phyloP scores from a whole-genome alignment of 108 stramenopile genomes.

The Pseudonitzschia multiseries region DNA sequence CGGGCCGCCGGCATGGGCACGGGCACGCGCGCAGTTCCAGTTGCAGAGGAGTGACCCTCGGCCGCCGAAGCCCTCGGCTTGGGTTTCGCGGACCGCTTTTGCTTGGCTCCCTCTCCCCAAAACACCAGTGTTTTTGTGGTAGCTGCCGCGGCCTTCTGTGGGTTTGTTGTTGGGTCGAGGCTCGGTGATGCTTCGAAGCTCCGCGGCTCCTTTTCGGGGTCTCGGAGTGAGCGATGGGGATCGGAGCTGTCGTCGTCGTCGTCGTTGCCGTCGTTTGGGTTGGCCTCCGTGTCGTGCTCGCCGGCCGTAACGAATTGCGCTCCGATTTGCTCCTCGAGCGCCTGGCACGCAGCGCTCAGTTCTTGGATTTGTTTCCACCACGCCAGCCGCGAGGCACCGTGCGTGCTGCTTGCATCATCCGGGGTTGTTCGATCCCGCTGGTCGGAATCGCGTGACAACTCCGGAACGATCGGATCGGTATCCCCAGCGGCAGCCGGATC shows the following conservation, averaged over 20 bases:
- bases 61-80: neutral
- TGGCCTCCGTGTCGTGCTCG: neutral
- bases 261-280: neutral
- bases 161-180: constrained; percentile 4
- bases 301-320: neutral
- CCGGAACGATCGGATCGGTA: neutral
- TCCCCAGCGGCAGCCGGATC: too few relatives aligned
- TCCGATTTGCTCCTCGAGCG: constrained; percentile 22
- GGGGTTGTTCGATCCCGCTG: too few relatives aligned
- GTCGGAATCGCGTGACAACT: too few relatives aligned
- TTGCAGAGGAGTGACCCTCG: neutral
- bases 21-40: too few relatives aligned
- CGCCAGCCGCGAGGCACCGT: neutral
- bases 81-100: constrained; percentile 8
- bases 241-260: neutral
- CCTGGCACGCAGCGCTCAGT: constrained; percentile 17
- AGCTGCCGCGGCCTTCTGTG: too few relatives aligned
- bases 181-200: neutral
- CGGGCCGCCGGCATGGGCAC: constrained; percentile 4
- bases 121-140: constrained; percentile 26
- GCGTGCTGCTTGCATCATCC: too few relatives aligned
- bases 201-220: neutral
- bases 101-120: constrained; percentile 11
- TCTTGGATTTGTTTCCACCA: constrained; percentile 23
- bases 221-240: too few relatives aligned